Percentiles rank a stretch among this genome's conserved stretches.
Evolutionary conservation across 2,329 filamentous ascomycete species (phyloP).

Genomic region (Clarireedia homoeocarpa): DNA sequence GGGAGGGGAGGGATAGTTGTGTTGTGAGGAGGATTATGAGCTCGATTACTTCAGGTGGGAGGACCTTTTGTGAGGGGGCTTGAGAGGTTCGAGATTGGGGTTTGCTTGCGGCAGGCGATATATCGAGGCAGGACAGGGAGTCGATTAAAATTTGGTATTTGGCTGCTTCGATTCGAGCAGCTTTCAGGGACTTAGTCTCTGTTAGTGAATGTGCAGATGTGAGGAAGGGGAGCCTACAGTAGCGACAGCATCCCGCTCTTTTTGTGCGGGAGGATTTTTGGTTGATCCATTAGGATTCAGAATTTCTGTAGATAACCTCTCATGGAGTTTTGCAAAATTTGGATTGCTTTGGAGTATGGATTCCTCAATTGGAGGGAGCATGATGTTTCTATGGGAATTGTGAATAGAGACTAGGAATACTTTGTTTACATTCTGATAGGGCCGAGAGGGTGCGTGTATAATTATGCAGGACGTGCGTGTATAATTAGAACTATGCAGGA

Average conservation of each 20-base stretch:
- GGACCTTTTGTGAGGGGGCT: conserved; percentile 9
- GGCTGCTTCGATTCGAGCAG: conserved; percentile 40
- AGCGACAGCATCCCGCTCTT: conserved; percentile 41
- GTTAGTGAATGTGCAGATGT: background rate
- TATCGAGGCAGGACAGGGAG: conserved; percentile 41
- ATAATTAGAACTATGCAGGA: too few relatives aligned
- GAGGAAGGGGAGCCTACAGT: conserved; percentile 37
- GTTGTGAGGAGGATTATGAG: conserved; percentile 48
- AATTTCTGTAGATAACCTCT: conserved; percentile 43
- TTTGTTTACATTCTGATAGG: too few relatives aligned
- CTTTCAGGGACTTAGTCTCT: conserved; percentile 43
- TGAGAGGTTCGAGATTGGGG: conserved; percentile 15
- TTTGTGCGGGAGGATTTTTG: conserved; percentile 41
- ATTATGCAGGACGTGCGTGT: too few relatives aligned
- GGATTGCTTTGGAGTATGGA: conserved; percentile 48
- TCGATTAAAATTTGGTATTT: conserved; percentile 43
- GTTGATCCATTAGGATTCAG: conserved; percentile 52
- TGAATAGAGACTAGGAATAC: too few relatives aligned
- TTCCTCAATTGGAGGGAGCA: conserved; percentile 53
- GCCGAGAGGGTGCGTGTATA: too few relatives aligned
- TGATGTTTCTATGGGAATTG: conserved; percentile 22
- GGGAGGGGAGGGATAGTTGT: conserved; percentile 25
- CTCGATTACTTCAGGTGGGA: conserved; percentile 42
- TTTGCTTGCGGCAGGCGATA: conserved; percentile 23
- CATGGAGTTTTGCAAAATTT: conserved; percentile 51